Conservation (phyloP, 768 basidiomycete genomes). For the Leccinum incarnatum region DNA sequence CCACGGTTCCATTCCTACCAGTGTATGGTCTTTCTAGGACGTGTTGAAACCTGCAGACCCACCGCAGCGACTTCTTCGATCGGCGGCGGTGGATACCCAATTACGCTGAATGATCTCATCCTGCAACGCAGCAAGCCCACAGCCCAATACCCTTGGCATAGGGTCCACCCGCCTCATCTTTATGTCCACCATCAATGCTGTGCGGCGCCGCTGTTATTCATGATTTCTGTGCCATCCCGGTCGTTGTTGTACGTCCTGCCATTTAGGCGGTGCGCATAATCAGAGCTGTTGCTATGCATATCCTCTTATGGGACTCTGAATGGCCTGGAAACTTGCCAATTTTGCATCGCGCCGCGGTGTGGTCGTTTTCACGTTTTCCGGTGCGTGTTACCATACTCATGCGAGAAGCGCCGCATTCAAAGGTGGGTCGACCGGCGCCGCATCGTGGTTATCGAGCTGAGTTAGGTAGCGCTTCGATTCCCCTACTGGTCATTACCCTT, state of each 20-base stretch:
- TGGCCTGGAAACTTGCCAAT: slow-evolving; percentile 1
- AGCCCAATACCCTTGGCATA: slow-evolving; percentile 20
- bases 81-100: slow-evolving; percentile 13
- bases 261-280: slow-evolving; percentile 6
- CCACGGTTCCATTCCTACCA: slow-evolving; percentile 21
- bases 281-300: slow-evolving; percentile 11
- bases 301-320: slow-evolving; percentile 6
- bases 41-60: slow-evolving; percentile 16
- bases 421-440: slow-evolving; percentile 3
- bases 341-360: slow-evolving; percentile 10
- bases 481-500: slow-evolving; percentile 2
- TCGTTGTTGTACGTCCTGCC: neutral
- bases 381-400: slow-evolving; percentile 7
- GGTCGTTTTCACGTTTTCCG: slow-evolving; percentile 7
- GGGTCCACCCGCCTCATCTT: slow-evolving; percentile 5
- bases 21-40: slow-evolving; percentile 14
- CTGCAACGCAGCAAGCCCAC: slow-evolving; percentile 21
- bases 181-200: slow-evolving; percentile 4
- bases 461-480: slow-evolving; percentile 7
- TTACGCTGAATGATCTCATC: slow-evolving; percentile 19
- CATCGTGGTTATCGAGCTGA: slow-evolving; percentile 4
- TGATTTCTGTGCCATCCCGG: slow-evolving; percentile 3
- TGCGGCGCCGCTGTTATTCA: slow-evolving; percentile 2
- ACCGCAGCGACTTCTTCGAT: slow-evolving; percentile 26
- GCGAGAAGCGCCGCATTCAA: slow-evolving; percentile 5